These are phyloP conservation scores for Podospora pseudopauciseta DNA, from an alignment of 495 filamentous ascomycete genomes.

Conservation along the genomic window DNA sequence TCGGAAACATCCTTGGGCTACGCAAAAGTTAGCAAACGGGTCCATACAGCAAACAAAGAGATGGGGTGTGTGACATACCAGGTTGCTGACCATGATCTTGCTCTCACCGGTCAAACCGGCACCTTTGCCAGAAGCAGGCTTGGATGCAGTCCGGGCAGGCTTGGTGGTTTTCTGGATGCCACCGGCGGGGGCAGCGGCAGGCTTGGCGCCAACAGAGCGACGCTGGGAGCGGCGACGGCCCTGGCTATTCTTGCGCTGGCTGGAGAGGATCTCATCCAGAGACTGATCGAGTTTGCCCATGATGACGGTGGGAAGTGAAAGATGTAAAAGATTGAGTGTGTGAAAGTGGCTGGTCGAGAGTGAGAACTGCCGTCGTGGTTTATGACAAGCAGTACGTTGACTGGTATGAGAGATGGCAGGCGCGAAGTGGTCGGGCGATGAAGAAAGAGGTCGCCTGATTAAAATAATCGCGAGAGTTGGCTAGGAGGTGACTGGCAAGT, in stretches of 20 bases:
- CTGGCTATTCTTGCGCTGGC: constrained; percentile 55
- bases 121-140: constrained; percentile 57
- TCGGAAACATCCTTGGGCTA: constrained; percentile 95
- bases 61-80: constrained; percentile 63
- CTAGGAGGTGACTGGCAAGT: not conserved
- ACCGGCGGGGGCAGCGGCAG: constrained; percentile 64
- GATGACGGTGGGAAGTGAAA: constrained; percentile 34
- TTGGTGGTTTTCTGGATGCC: constrained; percentile 81
- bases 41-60: not conserved
- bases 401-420: constrained; percentile 17
- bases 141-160: constrained; percentile 55
- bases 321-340: constrained; percentile 13
- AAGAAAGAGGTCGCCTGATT: constrained; percentile 4
- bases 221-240: constrained; percentile 51
- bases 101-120: constrained; percentile 65
- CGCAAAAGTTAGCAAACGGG: constrained; percentile 47
- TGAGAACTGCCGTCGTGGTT: constrained; percentile 8
- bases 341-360: constrained; percentile 9
- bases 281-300: constrained; percentile 95
- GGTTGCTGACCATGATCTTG: constrained; percentile 96
- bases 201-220: constrained; percentile 50
- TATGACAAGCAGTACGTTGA: constrained; percentile 11
- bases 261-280: constrained; percentile 91
- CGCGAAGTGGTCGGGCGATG: constrained; percentile 2
- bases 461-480: not conserved